These are phyloP conservation scores for Bassia scoparia DNA, from an alignment of 148 eudicot genomes.

Conservation along the genomic window DNA sequence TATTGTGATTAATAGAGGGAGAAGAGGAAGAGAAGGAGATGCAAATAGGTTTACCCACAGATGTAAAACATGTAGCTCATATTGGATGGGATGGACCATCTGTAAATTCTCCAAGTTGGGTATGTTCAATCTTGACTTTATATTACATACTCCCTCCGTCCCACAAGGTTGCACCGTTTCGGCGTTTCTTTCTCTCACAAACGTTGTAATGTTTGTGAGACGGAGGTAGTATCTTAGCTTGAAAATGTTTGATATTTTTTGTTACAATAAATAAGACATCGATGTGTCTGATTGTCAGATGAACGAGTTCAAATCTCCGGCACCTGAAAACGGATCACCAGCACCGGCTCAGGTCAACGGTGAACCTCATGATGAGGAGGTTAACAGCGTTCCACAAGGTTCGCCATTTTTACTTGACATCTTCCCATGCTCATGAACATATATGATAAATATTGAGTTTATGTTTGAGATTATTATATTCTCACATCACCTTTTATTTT, in stretches of 20 bases:
- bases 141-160: no score
- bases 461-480: background rate
- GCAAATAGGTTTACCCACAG: conserved; percentile 79
- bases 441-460: no score
- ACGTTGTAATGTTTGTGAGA: background rate
- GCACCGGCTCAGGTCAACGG: conserved; percentile 22
- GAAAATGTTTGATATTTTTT: no score
- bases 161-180: no score
- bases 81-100: conserved; percentile 82
- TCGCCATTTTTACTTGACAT: background rate
- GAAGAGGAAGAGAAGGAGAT: conserved; percentile 67
- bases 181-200: background rate
- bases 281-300: conserved; percentile 36
- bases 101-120: conserved; percentile 69
- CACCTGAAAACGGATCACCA: conserved; percentile 35
- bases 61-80: conserved; percentile 93
- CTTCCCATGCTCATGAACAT: no score
- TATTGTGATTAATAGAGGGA: conserved; percentile 37
- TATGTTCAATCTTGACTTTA: conserved; percentile 39
- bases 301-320: conserved; percentile 56
- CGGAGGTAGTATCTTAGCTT: no score
- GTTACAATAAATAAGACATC: background rate
- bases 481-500: background rate
- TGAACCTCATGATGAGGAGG: conserved; percentile 25
- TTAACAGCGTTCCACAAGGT: conserved; percentile 45